A percentile compares a stretch with the other conserved stretches of the same genome.
Conservation (phyloP, 495 filamentous ascomycete species). For the Hypomontagnella monticulosa region DNA sequence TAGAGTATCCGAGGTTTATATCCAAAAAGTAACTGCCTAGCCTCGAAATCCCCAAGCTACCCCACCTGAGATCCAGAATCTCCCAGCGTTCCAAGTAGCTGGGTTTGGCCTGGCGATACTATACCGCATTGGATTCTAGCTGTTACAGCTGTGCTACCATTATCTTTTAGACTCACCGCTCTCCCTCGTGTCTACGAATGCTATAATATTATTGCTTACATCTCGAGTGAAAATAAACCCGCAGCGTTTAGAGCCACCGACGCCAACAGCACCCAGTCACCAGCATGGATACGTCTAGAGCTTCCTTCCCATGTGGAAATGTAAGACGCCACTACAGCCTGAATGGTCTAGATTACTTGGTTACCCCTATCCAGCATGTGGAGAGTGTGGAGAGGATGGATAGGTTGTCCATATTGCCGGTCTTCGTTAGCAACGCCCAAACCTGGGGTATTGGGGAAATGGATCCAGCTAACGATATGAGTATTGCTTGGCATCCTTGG, state of each 20-base stretch:
- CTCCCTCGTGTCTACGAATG: neutral
- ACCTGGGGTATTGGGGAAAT: slow-evolving; percentile 33
- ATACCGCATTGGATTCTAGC: no score
- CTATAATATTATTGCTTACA: neutral
- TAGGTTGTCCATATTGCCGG: slow-evolving; percentile 4
- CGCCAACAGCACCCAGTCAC: neutral
- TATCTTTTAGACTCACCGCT: neutral
- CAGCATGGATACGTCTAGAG: slow-evolving; percentile 5
- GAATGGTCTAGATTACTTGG: slow-evolving; percentile 17
- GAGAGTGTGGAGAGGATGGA: slow-evolving; percentile 17
- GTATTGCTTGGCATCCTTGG: slow-evolving; percentile 27
- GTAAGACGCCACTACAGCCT: slow-evolving; percentile 22
- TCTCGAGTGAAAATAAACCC: neutral
- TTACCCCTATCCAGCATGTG: slow-evolving; percentile 13
- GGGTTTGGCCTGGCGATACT: no score
- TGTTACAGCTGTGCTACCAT: no score
- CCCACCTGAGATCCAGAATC: no score
- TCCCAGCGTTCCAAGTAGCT: no score
- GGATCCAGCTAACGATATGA: slow-evolving; percentile 10
- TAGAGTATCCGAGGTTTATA: no score
- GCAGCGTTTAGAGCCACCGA: neutral
- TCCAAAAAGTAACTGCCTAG: no score
- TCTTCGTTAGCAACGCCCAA: slow-evolving; percentile 10
- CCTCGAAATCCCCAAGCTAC: no score
- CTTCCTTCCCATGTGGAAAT: slow-evolving; percentile 2